Percentiles rank a stretch among this genome's conserved stretches.
phyloP scores from a whole-genome alignment of 208 protist species.

The Blastocrithidia nonstop region DNA sequence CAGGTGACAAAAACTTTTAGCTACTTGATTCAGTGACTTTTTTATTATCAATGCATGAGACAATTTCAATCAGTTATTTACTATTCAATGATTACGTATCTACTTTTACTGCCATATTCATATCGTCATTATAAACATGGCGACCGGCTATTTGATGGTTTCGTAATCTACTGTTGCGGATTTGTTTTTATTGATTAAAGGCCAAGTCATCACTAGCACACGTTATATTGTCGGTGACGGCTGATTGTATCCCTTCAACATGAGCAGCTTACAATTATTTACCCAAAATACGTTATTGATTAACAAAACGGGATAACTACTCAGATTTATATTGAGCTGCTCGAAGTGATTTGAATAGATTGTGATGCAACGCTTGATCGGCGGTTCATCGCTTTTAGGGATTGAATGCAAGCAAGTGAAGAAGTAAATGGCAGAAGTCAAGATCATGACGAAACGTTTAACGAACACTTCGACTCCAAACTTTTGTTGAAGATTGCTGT shows the following conservation, averaged over 20 bases:
- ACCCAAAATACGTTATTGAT: not conserved
- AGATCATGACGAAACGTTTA: slow-evolving; percentile 35
- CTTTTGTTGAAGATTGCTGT: slow-evolving; percentile 15
- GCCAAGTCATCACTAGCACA: too few relatives aligned
- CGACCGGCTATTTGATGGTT: not conserved
- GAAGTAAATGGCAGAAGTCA: slow-evolving; percentile 42
- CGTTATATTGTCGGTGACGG: not conserved
- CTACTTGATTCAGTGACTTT: not conserved
- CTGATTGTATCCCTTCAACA: not conserved
- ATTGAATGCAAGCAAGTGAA: slow-evolving; percentile 46
- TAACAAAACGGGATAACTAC: not conserved
- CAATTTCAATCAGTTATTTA: too few relatives aligned
- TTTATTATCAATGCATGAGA: not conserved
- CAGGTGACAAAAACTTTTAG: not conserved
- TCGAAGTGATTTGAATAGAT: slow-evolving; percentile 30
- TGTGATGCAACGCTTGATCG: slow-evolving; percentile 37
- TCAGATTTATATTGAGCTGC: not conserved
- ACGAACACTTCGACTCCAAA: slow-evolving; percentile 14
- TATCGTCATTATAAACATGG: not conserved
- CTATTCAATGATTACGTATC: not conserved
- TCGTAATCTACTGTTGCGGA: not conserved
- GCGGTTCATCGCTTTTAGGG: slow-evolving; percentile 53
- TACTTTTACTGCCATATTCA: not conserved
- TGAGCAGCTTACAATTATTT: not conserved
- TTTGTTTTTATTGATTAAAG: slow-evolving; percentile 1